phyloP scores from a whole-genome alignment of 768 basidiomycete genomes.

The Macrocybe gigantea region DNA sequence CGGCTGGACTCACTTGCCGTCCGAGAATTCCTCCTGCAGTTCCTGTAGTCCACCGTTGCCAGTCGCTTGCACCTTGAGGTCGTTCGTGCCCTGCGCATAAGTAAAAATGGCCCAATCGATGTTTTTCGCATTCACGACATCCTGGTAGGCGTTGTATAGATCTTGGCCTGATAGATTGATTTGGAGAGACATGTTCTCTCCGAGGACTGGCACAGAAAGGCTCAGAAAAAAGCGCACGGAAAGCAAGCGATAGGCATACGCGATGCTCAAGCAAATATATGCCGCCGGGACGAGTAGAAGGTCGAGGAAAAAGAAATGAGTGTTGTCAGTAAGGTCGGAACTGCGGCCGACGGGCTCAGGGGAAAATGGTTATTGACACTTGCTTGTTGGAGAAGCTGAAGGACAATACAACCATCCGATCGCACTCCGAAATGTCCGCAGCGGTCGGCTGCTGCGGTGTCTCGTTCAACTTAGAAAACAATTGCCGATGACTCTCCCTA shows the following conservation, averaged over 20 bases:
- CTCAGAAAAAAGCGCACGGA: background rate
- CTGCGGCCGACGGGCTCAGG: too few relatives aligned
- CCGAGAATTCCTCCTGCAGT: constrained; percentile 90
- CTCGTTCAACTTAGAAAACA: too few relatives aligned
- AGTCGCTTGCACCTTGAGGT: constrained; percentile 80
- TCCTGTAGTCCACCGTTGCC: constrained; percentile 90
- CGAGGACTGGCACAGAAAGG: background rate
- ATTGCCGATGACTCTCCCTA: too few relatives aligned
- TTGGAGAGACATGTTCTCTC: constrained; percentile 61
- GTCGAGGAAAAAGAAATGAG: background rate
- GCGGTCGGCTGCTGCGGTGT: too few relatives aligned
- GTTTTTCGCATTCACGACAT: constrained; percentile 58
- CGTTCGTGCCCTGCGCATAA: constrained; percentile 77
- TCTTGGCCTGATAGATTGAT: constrained; percentile 74
- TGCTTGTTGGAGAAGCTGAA: too few relatives aligned
- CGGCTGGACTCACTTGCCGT: constrained; percentile 62
- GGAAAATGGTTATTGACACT: too few relatives aligned
- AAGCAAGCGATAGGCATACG: background rate
- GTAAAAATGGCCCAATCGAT: constrained; percentile 80
- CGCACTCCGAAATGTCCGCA: too few relatives aligned
- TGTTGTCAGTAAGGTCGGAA: background rate
- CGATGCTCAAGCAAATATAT: background rate
- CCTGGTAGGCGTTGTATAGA: constrained; percentile 67
- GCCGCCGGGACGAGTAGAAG: too few relatives aligned
- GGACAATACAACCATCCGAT: too few relatives aligned